phyloP scores from a whole-genome alignment of 2,329 filamentous ascomycete species.

The Diaporthe australafricana region DNA sequence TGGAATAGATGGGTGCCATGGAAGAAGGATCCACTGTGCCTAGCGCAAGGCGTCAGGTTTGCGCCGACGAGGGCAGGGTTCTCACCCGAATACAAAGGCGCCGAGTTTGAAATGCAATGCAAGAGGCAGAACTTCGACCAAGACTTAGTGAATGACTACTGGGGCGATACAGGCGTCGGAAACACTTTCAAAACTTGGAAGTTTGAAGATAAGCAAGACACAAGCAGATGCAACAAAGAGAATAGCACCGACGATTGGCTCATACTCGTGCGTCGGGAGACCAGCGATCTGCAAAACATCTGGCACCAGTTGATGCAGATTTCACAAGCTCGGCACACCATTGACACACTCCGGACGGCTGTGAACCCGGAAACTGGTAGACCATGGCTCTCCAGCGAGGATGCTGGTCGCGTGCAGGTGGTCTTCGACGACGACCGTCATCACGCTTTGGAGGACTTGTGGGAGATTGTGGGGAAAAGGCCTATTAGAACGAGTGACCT shows the following conservation, averaged over 20 bases:
- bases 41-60: background rate
- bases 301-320: constrained; percentile 16
- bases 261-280: background rate
- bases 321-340: background rate
- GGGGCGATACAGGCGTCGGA: background rate
- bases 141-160: background rate
- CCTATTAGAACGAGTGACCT: background rate
- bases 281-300: background rate
- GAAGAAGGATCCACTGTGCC: background rate
- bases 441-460: background rate
- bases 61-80: background rate
- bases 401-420: background rate
- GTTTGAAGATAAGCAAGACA: background rate
- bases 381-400: background rate
- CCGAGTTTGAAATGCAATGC: background rate
- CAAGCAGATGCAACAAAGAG: background rate
- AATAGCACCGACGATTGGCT: constrained; percentile 1
- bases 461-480: background rate
- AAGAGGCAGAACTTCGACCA: background rate
- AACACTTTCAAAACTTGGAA: background rate
- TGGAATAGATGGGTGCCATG: background rate
- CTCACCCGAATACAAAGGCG: background rate
- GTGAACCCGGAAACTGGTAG: background rate
- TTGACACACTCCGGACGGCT: background rate
- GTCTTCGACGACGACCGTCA: constrained; percentile 2